Base-by-base conservation (phyloP, 805 yeast genomes). In the Candida easanensis region DNA sequence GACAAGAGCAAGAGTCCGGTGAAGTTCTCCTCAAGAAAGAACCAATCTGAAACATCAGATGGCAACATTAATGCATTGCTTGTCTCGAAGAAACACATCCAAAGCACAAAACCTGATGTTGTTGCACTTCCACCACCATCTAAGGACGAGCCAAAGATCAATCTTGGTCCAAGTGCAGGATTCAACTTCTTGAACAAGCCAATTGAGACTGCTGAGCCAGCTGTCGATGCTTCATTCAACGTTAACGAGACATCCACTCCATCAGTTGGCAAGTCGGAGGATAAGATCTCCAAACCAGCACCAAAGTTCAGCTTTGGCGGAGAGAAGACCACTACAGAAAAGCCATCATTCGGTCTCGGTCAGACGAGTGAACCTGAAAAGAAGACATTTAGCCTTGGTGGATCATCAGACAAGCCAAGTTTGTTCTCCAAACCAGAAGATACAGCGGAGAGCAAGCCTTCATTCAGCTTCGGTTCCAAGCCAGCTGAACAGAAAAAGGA, bases 161-260 rank as follows among this genome's bases (percentile, higher is more conserved):
- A 22, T 14, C 10, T 44, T 14, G 62, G 60, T 2, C 63, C 63
- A 45, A 58, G 63, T 49, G 54, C 63, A 6, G 63, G 63, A 2
- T 58, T 58, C 50, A 57, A 52, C 36, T 58, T 58, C 49, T 18
- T 57, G 31, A 44, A 42, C 4, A 46, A 41, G 19, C 41, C 36
- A 9, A 16, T n/a, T 16, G 28, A 37, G 19, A 18, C 16, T 9
- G 10, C 26, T 3, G 14, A 28, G 15, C 27, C 28, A 21, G 27
- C 21, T 3, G 11, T 11, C 8, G 33, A 33, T 27, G 21, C 33
- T 5, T 17, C 36, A 19, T n/a, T 39, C 8, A 42, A 42, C 4
- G 41, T 45, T 31, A 47, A 43, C 14, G 46, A 49, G 17, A 33
- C 57, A 31, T 38, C 43, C 3, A n/a, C 44, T 7, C 47, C 47